A percentile compares a stretch with the other conserved stretches of the same genome.
These are phyloP conservation scores for Stephania japonica DNA, from an alignment of 164 flowering plant genomes.

Conservation along the genomic window DNA sequence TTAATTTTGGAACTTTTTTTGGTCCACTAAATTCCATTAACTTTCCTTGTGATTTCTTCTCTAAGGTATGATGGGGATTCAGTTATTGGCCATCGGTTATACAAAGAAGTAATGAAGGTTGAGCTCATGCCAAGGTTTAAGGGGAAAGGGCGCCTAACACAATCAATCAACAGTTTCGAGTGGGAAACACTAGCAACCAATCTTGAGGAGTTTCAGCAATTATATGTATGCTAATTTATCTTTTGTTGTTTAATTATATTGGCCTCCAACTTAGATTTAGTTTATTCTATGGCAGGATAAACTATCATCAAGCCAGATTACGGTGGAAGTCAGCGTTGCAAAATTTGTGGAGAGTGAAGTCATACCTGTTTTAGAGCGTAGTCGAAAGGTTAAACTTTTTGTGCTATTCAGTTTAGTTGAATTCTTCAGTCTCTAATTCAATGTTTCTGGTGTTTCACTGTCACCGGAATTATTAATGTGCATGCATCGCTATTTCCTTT, in stretches of 20 bases:
- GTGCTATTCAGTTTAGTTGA: not conserved
- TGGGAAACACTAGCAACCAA: conserved; percentile 94
- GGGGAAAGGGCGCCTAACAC: conserved; percentile 23
- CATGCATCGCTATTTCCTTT: not conserved
- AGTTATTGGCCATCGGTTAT: conserved; percentile 61
- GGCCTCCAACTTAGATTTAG: conserved; percentile 7
- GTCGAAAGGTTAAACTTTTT: conserved; percentile 44
- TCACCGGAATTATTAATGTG: not conserved
- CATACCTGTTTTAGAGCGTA: conserved; percentile 60
- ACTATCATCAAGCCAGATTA: conserved; percentile 43
- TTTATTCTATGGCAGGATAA: conserved; percentile 45
- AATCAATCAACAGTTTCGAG: conserved; percentile 19
- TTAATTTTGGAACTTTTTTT: not conserved
- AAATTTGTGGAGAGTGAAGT: conserved; percentile 38
- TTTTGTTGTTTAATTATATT: conserved; percentile 1
- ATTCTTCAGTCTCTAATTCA: not conserved
- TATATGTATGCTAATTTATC: conserved; percentile 38
- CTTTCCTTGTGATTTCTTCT: not conserved
- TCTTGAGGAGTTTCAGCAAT: conserved; percentile 61
- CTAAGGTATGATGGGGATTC: conserved; percentile 78
- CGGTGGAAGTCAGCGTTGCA: conserved; percentile 41
- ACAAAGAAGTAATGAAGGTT: conserved; percentile 46
- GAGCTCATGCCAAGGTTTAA: conserved; percentile 25
- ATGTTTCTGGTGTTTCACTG: not conserved
- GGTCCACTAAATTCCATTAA: not conserved